Conservation (phyloP, 768 basidiomycete species). For the Tylopilus rubrobrunneus region DNA sequence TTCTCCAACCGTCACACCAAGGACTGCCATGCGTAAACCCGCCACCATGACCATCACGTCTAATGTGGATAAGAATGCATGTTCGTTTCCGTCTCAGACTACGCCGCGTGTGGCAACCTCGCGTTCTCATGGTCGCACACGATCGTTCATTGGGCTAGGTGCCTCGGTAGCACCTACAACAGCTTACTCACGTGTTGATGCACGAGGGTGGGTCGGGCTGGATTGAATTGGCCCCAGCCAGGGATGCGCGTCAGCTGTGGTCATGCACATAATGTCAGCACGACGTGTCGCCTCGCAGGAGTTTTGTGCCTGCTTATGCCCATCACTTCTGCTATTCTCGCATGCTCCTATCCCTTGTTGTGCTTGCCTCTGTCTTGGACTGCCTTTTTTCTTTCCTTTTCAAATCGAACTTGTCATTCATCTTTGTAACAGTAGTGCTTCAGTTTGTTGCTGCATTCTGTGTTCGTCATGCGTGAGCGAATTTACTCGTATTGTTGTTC, state of each 20-base stretch:
- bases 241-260: conserved; percentile 1
- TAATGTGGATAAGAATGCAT: conserved; percentile 41
- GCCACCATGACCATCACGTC: conserved; percentile 82
- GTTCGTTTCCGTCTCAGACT: conserved; percentile 53
- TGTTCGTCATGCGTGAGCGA: not conserved
- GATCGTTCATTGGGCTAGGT: conserved; percentile 71
- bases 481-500: conserved; percentile 9
- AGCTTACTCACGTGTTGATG: conserved; percentile 80
- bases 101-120: conserved; percentile 73
- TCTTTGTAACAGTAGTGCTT: conserved; percentile 30
- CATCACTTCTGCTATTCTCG: conserved; percentile 16
- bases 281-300: conserved; percentile 8
- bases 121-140: conserved; percentile 60
- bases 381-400: not conserved
- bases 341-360: conserved; percentile 22
- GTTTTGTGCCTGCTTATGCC: conserved; percentile 12
- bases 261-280: conserved; percentile 7
- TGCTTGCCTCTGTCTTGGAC: conserved; percentile 27
- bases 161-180: conserved; percentile 72
- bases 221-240: conserved; percentile 28
- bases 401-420: conserved; percentile 22
- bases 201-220: conserved; percentile 70
- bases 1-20: conserved; percentile 51
- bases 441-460: conserved; percentile 12
- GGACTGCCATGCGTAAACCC: conserved; percentile 57